Base-by-base conservation (phyloP, 1,139 yeast genomes). In the Hansenula sp. region DNA sequence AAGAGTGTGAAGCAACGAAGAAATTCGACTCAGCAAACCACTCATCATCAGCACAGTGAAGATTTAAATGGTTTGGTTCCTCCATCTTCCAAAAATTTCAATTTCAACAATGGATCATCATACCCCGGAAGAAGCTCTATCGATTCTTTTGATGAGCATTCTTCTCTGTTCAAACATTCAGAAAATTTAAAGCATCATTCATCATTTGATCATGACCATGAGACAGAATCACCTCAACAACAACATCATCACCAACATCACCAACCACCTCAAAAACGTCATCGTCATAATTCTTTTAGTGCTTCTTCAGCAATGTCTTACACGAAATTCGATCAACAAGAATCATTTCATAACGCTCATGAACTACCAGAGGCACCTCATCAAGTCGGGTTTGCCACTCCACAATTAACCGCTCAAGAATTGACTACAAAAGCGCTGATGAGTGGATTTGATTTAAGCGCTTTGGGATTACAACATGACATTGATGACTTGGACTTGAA, bases 301-400 rank as follows among this genome's bases (percentile, higher is more conserved):
- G 96, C 96, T 0, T 80, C 89, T 1, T 77, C 88, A 12, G 80
- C 89, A 0, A 67, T 76, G 12, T 79, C 94, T 0, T 89, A 89
- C 58, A 74, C 87, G 16, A 51, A 47, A n/a, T 27, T 32, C 6
- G 49, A 46, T 13, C 31, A 39, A 3, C 43, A 42, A n/a, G 45
- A 41, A 15, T 5, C 38, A 8, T 21, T 40, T 13, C 46, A 47
- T 6, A 44, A 42, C 25, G 46, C 38, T 3, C 48, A 54, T 29
- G 59, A 55, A n/a, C 32, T 50, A 13, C 59, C 46, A 4, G 76
- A 72, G 44, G 74, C 70, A 1, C 82, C 91, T 1, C 75, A 75
- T 34, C 87, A 83, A 57, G 89, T 84, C 12, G 87, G 81, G 7
- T 86, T 85, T 59, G 80, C 94, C 2, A 84, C 95, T 3, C 96